phyloP scores from a whole-genome alignment of 768 basidiomycete genomes.

The Ramaria sp. region DNA sequence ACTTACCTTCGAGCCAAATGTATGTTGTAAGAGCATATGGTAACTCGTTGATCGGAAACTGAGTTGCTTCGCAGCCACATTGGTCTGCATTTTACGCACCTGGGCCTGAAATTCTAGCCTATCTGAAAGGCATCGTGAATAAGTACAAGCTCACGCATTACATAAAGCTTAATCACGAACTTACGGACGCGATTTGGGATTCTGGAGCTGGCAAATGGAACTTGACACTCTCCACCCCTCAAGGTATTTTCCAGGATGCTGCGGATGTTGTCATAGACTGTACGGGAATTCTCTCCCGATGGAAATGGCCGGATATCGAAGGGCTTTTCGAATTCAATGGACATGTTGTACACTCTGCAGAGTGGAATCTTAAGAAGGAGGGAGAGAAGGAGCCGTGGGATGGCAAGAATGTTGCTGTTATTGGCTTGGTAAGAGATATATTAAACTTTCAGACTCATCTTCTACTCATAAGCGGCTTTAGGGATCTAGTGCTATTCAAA shows the following conservation, averaged over 20 bases:
- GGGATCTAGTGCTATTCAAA: conserved; percentile 55
- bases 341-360: conserved; percentile 49
- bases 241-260: conserved; percentile 33
- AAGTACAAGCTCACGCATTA: conserved; percentile 43
- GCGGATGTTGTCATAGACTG: conserved; percentile 49
- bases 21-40: conserved; percentile 14
- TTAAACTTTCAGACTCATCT: conserved; percentile 11
- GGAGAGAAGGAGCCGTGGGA: conserved; percentile 38
- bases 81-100: conserved; percentile 55
- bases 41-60: not conserved
- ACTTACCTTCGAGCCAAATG: conserved; percentile 45
- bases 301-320: conserved; percentile 58
- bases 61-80: conserved; percentile 27
- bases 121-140: conserved; percentile 42
- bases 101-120: conserved; percentile 45
- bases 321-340: conserved; percentile 49
- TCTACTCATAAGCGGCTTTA: conserved; percentile 13
- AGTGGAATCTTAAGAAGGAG: conserved; percentile 40
- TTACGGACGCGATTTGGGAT: conserved; percentile 40
- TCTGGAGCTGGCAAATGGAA: conserved; percentile 32
- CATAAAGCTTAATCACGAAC: conserved; percentile 45
- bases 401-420: conserved; percentile 43
- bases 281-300: conserved; percentile 41
- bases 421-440: conserved; percentile 53
- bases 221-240: conserved; percentile 25